Percentiles rank a stretch among this genome's conserved stretches.
These are phyloP conservation scores for Pestalotiopsis fici DNA, from an alignment of 2,329 filamentous ascomycete species.

Conservation along the genomic window DNA sequence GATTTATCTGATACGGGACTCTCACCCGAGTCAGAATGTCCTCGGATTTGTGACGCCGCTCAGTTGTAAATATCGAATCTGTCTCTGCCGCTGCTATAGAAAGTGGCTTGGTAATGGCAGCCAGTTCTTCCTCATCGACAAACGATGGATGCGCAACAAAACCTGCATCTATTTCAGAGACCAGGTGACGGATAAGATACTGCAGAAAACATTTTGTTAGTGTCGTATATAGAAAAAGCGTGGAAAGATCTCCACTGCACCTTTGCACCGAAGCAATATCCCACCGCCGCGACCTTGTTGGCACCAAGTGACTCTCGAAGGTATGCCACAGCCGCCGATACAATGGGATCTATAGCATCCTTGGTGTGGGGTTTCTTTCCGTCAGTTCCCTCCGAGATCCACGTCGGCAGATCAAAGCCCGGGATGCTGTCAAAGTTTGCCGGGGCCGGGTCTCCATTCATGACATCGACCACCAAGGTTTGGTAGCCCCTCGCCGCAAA, in stretches of 20 bases:
- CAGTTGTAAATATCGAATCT: constrained; percentile 61
- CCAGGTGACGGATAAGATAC: neutral
- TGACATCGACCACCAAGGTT: neutral
- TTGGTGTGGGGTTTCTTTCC: constrained; percentile 2
- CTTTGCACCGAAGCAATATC: constrained; percentile 5
- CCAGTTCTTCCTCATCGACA: neutral
- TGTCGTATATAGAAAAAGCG: neutral
- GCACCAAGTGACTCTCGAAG: neutral
- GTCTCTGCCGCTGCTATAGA: neutral
- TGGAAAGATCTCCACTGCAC: neutral
- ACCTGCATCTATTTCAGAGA: neutral
- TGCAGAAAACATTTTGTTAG: neutral
- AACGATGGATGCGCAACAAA: neutral
- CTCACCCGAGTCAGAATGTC: constrained; percentile 54
- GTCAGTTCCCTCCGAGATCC: neutral
- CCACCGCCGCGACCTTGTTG: neutral
- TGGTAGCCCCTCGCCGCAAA: neutral
- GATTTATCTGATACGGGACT: constrained; percentile 69
- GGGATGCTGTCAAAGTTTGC: neutral
- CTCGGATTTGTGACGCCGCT: constrained; percentile 64
- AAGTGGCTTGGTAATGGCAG: neutral
- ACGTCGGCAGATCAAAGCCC: neutral
- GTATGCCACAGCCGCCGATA: neutral
- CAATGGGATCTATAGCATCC: neutral
- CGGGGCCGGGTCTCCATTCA: constrained; percentile 1